Evolutionary conservation across 352 stramenopile genomes (phyloP).

Genomic region (Globisporangium nodosum): DNA sequence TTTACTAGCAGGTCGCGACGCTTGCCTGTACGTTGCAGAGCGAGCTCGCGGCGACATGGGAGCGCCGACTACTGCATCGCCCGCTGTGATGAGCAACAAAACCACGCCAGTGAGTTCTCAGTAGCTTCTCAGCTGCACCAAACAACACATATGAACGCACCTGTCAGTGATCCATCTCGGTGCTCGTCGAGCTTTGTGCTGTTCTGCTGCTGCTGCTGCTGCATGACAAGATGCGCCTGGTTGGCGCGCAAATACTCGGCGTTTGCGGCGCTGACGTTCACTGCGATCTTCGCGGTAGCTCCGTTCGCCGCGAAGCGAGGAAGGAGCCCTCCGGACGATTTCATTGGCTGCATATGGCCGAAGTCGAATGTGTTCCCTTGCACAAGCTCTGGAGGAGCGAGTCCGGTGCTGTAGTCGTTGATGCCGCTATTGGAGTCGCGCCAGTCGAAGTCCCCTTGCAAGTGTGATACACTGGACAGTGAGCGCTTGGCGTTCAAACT

Average conservation of each 20-base stretch:
- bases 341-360: not conserved
- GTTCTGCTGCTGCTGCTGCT: slow-evolving; percentile 12
- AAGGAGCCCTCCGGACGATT: not conserved
- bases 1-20: not conserved
- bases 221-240: slow-evolving; percentile 1
- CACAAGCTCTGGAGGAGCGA: not conserved
- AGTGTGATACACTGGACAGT: not conserved
- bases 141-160: not conserved
- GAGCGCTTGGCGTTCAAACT: slow-evolving; percentile 10
- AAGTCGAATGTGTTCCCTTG: slow-evolving; percentile 9
- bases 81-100: not conserved
- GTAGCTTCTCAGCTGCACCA: not conserved
- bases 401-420: not conserved
- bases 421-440: not conserved
- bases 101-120: not conserved
- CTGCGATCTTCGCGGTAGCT: not conserved
- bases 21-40: slow-evolving; percentile 13
- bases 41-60: slow-evolving; percentile 7
- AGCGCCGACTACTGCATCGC: not conserved
- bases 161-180: slow-evolving; percentile 2
- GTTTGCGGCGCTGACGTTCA: not conserved
- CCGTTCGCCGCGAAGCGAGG: slow-evolving; percentile 3
- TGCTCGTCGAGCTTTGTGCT: slow-evolving; percentile 14
- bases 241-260: slow-evolving; percentile 5
- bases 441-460: slow-evolving; percentile 1